phyloP scores from a whole-genome alignment of 1,139 yeast species.

The Blastobotrys malaysiensis region DNA sequence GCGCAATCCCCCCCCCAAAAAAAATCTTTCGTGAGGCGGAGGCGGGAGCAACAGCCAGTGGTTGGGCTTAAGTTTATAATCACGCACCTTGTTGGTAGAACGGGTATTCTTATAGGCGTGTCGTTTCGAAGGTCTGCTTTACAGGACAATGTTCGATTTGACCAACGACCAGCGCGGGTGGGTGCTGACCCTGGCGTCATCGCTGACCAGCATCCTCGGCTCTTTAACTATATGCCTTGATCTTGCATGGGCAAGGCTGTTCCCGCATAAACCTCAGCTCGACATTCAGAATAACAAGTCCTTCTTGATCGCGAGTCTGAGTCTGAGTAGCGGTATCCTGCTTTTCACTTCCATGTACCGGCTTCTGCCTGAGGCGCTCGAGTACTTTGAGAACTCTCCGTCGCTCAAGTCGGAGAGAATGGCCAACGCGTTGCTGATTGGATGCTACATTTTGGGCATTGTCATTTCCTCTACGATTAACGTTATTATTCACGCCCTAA shows the following conservation, averaged over 20 bases:
- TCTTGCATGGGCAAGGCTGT: conserved; percentile 38
- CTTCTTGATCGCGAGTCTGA: conserved; percentile 60
- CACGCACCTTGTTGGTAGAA: neutral
- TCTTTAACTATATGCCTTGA: conserved; percentile 46
- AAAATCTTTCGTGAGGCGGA: neutral
- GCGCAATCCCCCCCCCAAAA: too few relatives aligned
- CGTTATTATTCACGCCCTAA: conserved; percentile 58
- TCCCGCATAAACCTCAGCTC: conserved; percentile 36
- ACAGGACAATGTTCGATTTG: conserved; percentile 6
- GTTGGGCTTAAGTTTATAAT: neutral
- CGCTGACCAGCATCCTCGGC: conserved; percentile 56
- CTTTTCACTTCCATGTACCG: conserved; percentile 70
- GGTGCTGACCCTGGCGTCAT: conserved; percentile 50
- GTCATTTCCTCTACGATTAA: conserved; percentile 56
- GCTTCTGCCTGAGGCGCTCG: conserved; percentile 60
- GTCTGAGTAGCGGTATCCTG: conserved; percentile 64
- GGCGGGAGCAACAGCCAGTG: neutral
- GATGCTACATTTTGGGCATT: conserved; percentile 55
- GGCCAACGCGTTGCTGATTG: conserved; percentile 41
- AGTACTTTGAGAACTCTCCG: conserved; percentile 29
- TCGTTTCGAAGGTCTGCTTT: neutral
- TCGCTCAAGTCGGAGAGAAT: conserved; percentile 18
- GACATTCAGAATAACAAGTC: conserved; percentile 53
- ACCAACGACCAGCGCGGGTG: conserved; percentile 44
- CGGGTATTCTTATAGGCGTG: neutral